Evolutionary conservation across 2,329 filamentous ascomycete genomes (phyloP), one percentile per base, ranked within the genome.

Genomic region (Claviceps pazoutovae): DNA sequence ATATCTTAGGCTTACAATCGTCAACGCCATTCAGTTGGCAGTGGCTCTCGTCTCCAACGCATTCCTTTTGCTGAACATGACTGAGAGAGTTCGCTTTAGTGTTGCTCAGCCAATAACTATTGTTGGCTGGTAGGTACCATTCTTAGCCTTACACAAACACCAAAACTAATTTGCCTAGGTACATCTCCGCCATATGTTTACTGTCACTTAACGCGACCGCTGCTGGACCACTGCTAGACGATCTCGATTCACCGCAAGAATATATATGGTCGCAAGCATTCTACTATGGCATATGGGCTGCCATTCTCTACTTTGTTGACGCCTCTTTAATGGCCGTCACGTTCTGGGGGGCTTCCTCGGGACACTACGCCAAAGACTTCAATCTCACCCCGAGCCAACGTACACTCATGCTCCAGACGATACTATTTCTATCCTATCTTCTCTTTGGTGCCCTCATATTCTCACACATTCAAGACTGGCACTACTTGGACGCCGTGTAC

Each of bases 361-460:
- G 73, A 1, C 84, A 87, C 58, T 95, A 95, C 60, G 76, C 76
- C 6, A 84, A 87, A 58, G 83, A 88, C 60, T 95, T 95, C 58
- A 72, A 77, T 57, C 73, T 95, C 23, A 90, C 85, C 0, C 79
- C 83, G 50, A 84, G 84, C 55, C 90, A 96, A 65, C 79, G 90
- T 9, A 95, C 88, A 0, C 71, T 96, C 21, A 95, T 96, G 73
- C 69, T 95, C 30, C 90, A 96, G 66, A 95, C 88, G 1, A 94
- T 94, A 66, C 71, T 86, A 51, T 87, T 94, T 62, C 82, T 95
- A 49, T 68, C 87, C 47, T 95, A 93, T 72, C 71, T 96, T 0
- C 80, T 86, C 0, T 67, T 88, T 2, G 90, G 90, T 1, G 88
- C 84, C 0, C 77, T 83, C 0, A 69, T 95, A 0, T 95, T 93